phyloP scores from a whole-genome alignment of 441 rosid genomes.

The Hura crepitans region DNA sequence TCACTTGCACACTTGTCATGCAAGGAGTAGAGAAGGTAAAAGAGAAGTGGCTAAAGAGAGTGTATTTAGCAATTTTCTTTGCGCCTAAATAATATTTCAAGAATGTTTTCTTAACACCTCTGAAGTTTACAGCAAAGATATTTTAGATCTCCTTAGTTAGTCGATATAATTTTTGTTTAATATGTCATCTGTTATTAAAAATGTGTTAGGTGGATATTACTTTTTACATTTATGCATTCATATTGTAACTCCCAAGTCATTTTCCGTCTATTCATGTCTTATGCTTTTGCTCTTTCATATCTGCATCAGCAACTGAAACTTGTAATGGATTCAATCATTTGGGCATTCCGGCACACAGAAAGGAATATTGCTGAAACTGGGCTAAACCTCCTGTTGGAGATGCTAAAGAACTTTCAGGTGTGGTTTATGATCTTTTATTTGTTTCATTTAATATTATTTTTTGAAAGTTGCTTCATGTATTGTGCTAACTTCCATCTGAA shows the following conservation, averaged over 20 bases:
- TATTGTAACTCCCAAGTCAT: neutral
- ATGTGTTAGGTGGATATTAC: neutral
- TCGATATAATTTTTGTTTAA: neutral
- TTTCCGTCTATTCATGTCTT: neutral
- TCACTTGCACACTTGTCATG: too few species aligned
- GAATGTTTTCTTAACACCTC: too few species aligned
- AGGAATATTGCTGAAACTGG: conserved; percentile 99
- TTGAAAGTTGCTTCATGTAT: neutral
- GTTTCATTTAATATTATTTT: neutral
- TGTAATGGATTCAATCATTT: conserved; percentile 97
- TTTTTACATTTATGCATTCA: neutral
- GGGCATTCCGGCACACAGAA: conserved; percentile 99
- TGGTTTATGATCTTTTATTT: conserved; percentile 12
- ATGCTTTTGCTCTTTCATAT: neutral
- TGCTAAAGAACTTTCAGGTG: conserved; percentile 97
- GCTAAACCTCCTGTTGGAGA: conserved; percentile 81
- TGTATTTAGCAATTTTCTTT: conserved; percentile 5
- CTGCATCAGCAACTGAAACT: conserved; percentile 82
- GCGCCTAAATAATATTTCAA: too few species aligned
- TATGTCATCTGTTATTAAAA: neutral
- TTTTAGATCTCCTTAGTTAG: neutral
- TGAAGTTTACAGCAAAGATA: too few species aligned
- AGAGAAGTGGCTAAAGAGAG: too few species aligned
- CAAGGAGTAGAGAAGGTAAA: too few species aligned
- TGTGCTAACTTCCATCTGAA: conserved; percentile 24